phyloP scores from a whole-genome alignment of 139 green algal genomes.

The Chlorella sp. region DNA sequence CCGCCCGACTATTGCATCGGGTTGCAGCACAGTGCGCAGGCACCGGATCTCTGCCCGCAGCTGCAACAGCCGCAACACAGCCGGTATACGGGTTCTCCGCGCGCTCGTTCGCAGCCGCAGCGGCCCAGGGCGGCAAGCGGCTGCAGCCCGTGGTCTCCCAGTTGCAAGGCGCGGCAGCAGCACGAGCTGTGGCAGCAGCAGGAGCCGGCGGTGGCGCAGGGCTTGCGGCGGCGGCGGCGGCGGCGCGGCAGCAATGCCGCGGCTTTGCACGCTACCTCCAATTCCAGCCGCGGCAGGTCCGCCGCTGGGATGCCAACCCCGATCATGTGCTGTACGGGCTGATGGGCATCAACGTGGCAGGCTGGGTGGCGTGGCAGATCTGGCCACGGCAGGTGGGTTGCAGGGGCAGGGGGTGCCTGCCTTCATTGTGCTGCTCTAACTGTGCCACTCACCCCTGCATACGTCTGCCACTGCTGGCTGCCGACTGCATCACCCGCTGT shows the following conservation, averaged over 20 bases:
- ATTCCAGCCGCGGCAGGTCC: not conserved
- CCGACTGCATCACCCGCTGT: too few relatives aligned
- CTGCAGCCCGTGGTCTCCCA: too few relatives aligned
- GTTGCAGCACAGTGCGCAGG: too few relatives aligned
- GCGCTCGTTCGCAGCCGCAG: not conserved
- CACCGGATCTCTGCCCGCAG: too few relatives aligned
- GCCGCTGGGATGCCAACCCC: conserved; percentile 2
- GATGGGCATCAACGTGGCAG: conserved; percentile 57
- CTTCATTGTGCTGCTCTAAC: not conserved
- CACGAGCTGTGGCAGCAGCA: not conserved
- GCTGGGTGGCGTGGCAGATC: conserved; percentile 58
- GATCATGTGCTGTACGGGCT: conserved; percentile 51
- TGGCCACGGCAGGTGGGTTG: not conserved
- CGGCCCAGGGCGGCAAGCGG: not conserved
- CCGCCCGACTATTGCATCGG: too few relatives aligned
- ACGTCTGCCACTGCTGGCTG: too few relatives aligned
- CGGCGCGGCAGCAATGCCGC: not conserved
- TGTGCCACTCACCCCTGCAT: too few relatives aligned
- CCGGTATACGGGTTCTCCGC: too few relatives aligned
- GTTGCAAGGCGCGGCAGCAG: not conserved
- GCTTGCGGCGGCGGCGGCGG: not conserved
- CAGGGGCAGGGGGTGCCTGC: not conserved
- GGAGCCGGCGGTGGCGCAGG: not conserved
- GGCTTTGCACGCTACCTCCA: conserved; percentile 23
- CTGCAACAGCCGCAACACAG: too few relatives aligned